phyloP scores from a whole-genome alignment of 441 rosid species.

The Raphanus hybrid region DNA sequence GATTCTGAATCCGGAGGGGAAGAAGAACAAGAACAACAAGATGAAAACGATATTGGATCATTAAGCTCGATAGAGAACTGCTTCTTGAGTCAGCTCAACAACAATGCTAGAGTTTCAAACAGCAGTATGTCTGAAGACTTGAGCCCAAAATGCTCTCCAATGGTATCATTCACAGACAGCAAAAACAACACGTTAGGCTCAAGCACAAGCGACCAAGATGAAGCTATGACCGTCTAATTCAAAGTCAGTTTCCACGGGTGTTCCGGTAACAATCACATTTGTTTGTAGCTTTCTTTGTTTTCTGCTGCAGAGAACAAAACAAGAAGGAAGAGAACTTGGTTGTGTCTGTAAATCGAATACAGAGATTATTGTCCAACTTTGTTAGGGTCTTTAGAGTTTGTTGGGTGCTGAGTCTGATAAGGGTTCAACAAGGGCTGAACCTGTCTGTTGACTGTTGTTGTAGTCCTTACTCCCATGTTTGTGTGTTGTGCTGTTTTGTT shows the following conservation, averaged over 20 bases:
- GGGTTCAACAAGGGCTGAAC: slow-evolving; percentile 85
- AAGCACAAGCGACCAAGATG: slow-evolving; percentile 37
- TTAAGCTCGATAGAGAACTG: slow-evolving; percentile 64
- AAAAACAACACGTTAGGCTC: slow-evolving; percentile 21
- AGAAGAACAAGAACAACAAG: slow-evolving; percentile 39
- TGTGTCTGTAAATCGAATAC: slow-evolving; percentile 62
- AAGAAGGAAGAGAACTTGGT: slow-evolving; percentile 32
- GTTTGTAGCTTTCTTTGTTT: slow-evolving; percentile 15
- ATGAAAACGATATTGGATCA: slow-evolving; percentile 57
- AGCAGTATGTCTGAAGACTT: slow-evolving; percentile 47
- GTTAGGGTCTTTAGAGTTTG: slow-evolving; percentile 34
- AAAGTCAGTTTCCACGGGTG: slow-evolving; percentile 23
- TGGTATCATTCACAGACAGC: slow-evolving; percentile 22
- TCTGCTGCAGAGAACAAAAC: slow-evolving; percentile 38
- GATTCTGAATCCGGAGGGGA: slow-evolving; percentile 60
- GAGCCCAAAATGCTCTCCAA: slow-evolving; percentile 36
- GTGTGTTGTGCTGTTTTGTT: slow-evolving; percentile 4
- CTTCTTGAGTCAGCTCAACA: slow-evolving; percentile 69
- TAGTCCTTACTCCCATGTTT: slow-evolving; percentile 33
- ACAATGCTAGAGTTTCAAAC: slow-evolving; percentile 51
- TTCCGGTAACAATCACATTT: slow-evolving; percentile 26
- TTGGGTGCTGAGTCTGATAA: slow-evolving; percentile 38
- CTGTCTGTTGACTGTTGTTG: slow-evolving; percentile 45
- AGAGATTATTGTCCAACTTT: slow-evolving; percentile 42
- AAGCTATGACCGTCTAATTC: slow-evolving; percentile 40